Base-by-base conservation (phyloP, 495 filamentous ascomycete species). In the Terfezia claveryi region DNA sequence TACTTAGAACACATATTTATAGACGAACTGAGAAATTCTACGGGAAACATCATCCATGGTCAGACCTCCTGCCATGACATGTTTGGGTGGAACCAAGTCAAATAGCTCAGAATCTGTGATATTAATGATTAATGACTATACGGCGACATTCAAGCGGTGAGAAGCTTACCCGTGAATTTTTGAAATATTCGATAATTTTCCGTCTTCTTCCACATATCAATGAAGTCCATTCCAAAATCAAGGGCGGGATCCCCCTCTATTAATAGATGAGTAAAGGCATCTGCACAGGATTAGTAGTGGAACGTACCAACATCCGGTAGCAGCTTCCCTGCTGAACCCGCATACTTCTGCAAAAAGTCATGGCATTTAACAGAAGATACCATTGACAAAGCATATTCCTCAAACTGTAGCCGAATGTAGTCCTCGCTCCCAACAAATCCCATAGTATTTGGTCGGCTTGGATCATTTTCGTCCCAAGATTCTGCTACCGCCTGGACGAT, bases 351-450 rank as follows among this genome's bases (percentile, higher is more conserved):
- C 46, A 94, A 74, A 61, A 89, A 85, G 58, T 81, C 76, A 62
- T 83, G 87, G 66, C 93, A 95, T 63, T 95, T 94, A 59, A 85
- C 81, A 8, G 83, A 76, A 0, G 92, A 84, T 49, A 95, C 76
- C 54, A 98, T 74, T 1, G 89, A 87, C 8, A 96, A 73, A 16
- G 96, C 73, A 62, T 98, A 98, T 65, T 96, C 92, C 71, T 98
- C 91, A 57, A 98, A 98, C 62, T 98, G 91, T 8, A 96, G 77
- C 17, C 91, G 78, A 62, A 98, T 96, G 66, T 95, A 96, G 64
- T 96, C 92, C 70, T 98, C 91, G 57, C 88, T 94, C 53, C 91
- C 91, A 61, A 86, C 82, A 64, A 94, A 98, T 16, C 88, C 89
- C 72, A 93, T 82, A 8, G 87, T 94, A 61, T 87, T 94, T 14